phyloP scores from a whole-genome alignment of 1,284 basidiomycete genomes.

The Moniliophthora roreri region DNA sequence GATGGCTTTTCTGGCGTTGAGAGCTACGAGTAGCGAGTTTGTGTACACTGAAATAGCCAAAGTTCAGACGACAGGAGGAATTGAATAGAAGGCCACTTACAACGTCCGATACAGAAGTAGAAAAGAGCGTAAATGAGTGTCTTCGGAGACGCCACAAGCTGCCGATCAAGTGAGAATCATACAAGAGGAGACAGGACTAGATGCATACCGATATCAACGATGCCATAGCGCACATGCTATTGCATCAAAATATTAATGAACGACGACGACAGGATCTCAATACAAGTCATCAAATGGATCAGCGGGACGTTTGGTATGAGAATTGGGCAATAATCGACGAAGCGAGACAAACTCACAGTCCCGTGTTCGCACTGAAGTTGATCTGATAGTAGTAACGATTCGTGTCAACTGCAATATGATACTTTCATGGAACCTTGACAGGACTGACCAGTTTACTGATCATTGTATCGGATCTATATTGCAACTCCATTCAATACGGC shows the following conservation, averaged over 20 bases:
- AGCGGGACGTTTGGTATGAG: constrained; percentile 24
- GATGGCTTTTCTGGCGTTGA: constrained; percentile 35
- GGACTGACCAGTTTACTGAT: constrained; percentile 42
- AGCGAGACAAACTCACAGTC: constrained; percentile 24
- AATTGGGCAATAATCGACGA: not conserved
- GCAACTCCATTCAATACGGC: not conserved
- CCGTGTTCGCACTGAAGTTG: constrained; percentile 49
- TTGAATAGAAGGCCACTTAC: constrained; percentile 26
- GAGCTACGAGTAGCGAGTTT: constrained; percentile 37
- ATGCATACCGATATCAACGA: constrained; percentile 43
- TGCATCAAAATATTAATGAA: not conserved
- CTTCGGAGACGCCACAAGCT: constrained; percentile 38
- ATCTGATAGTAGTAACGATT: constrained; percentile 33
- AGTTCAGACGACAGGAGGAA: too few species aligned
- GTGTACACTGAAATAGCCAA: constrained; percentile 30
- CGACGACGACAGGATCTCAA: not conserved
- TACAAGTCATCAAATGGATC: too few species aligned
- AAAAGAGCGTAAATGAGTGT: constrained; percentile 49
- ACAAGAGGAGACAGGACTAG: not conserved
- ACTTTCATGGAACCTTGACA: too few species aligned
- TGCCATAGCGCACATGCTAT: constrained; percentile 34
- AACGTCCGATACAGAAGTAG: constrained; percentile 49
- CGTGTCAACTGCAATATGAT: too few species aligned
- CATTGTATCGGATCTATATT: constrained; percentile 36
- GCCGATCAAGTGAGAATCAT: not conserved